phyloP scores from a whole-genome alignment of 2,329 filamentous ascomycete species.

The Aspergillus melleus region DNA sequence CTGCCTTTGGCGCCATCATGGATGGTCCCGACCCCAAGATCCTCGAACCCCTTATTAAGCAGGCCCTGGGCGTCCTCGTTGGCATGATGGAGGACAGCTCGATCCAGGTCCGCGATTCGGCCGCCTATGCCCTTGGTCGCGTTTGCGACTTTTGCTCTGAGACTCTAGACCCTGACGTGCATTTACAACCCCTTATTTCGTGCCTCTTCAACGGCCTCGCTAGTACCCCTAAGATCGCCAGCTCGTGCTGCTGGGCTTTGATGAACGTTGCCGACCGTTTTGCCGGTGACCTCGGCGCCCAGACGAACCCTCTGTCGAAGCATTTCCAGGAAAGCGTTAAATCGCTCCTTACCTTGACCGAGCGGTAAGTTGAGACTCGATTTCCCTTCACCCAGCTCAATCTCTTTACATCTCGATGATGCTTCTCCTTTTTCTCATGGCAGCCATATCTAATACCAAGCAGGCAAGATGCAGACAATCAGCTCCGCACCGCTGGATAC shows the following conservation, averaged over 20 bases:
- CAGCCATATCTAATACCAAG: slow-evolving; percentile 12
- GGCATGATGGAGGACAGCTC: slow-evolving; percentile 87
- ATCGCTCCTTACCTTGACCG: slow-evolving; percentile 81
- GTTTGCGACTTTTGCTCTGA: slow-evolving; percentile 93
- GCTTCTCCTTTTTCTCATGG: background rate
- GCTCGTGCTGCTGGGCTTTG: slow-evolving; percentile 97
- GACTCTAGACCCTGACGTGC: slow-evolving; percentile 79
- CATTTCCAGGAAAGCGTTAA: slow-evolving; percentile 92
- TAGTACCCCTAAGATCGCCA: slow-evolving; percentile 93
- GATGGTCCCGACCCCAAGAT: slow-evolving; percentile 93
- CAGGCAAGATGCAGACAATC: slow-evolving; percentile 73
- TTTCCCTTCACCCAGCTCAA: background rate
- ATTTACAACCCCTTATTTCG: slow-evolving; percentile 81
- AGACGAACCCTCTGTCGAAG: slow-evolving; percentile 78
- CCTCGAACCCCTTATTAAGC: slow-evolving; percentile 90
- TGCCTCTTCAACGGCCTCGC: slow-evolving; percentile 87
- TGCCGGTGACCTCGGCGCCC: slow-evolving; percentile 77
- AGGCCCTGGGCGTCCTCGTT: slow-evolving; percentile 88
- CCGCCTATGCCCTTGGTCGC: slow-evolving; percentile 91
- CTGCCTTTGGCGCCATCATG: slow-evolving; percentile 97
- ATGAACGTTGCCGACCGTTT: slow-evolving; percentile 99
- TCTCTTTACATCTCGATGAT: background rate
- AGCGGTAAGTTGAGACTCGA: slow-evolving; percentile 52
- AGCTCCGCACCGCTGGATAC: slow-evolving; percentile 91
- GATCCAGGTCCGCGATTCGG: slow-evolving; percentile 91